phyloP scores from a whole-genome alignment of 768 basidiomycete genomes.

The Kwoniella shandongensis region DNA sequence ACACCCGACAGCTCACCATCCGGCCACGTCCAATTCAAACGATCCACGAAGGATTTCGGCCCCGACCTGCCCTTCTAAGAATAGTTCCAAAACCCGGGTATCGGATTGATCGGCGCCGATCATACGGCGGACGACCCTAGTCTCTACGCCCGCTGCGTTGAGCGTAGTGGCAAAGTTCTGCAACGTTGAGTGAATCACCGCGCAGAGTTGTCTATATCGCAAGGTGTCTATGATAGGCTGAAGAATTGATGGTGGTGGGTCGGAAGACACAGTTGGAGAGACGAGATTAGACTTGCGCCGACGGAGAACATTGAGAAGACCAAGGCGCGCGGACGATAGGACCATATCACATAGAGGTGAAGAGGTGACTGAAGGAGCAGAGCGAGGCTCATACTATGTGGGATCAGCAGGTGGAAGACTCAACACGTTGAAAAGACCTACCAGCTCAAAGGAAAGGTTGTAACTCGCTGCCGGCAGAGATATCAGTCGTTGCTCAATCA shows the following conservation, averaged over 20 bases:
- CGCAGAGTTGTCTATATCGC: constrained; percentile 16
- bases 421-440: constrained; percentile 10
- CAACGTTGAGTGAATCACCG: constrained; percentile 16
- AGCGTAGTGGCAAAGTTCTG: constrained; percentile 22
- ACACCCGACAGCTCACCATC: constrained; percentile 13
- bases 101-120: neutral
- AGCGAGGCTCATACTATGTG: constrained; percentile 24
- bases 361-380: neutral
- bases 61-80: neutral
- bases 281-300: constrained; percentile 27
- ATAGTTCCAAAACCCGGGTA: neutral
- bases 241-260: constrained; percentile 18
- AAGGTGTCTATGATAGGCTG: constrained; percentile 33
- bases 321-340: constrained; percentile 23
- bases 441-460: constrained; percentile 32
- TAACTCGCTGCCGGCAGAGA: constrained; percentile 16
- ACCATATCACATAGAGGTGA: constrained; percentile 33
- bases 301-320: constrained; percentile 31
- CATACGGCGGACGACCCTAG: constrained; percentile 1
- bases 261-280: neutral
- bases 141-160: constrained; percentile 12
- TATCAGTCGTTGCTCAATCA: constrained; percentile 16
- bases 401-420: neutral
- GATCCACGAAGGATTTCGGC: neutral
- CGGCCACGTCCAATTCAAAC: constrained; percentile 4